These are phyloP conservation scores for Wickerhamiella alocasiicola DNA, from an alignment of 805 yeast species.

Conservation along the genomic window DNA sequence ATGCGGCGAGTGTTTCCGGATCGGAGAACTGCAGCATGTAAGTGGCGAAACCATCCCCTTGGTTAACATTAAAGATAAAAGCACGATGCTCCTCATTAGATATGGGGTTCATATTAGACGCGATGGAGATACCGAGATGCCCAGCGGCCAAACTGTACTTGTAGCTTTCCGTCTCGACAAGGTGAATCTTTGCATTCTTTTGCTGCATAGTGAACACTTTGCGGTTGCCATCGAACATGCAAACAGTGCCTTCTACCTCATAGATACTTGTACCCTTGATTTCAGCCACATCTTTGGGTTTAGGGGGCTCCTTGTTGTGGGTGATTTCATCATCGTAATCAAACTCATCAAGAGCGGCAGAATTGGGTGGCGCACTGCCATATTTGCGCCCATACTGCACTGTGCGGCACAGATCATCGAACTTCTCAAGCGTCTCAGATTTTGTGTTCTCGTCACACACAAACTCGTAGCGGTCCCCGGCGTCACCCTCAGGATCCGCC, in stretches of 20 bases:
- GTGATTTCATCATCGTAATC: constrained; percentile 28
- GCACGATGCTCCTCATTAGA: constrained; percentile 45
- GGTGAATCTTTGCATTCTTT: constrained; percentile 2
- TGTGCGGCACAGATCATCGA: constrained; percentile 46
- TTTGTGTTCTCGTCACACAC: constrained; percentile 48
- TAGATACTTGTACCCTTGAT: constrained; percentile 19
- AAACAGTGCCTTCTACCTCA: constrained; percentile 32
- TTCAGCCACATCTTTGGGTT: constrained; percentile 12
- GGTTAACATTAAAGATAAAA: constrained; percentile 52
- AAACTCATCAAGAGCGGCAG: constrained; percentile 46
- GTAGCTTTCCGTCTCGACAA: constrained; percentile 40
- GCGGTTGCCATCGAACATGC: constrained; percentile 36
- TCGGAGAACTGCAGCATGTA: constrained; percentile 48
- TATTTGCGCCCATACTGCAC: constrained; percentile 72
- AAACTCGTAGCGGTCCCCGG: constrained; percentile 74
- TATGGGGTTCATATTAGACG: constrained; percentile 48
- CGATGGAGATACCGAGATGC: constrained; percentile 22
- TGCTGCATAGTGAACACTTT: constrained; percentile 3
- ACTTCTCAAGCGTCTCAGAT: constrained; percentile 39
- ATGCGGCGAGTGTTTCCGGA: constrained; percentile 32
- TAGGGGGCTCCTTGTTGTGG: constrained; percentile 7
- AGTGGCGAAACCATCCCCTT: constrained; percentile 37
- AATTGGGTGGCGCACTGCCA: constrained; percentile 33
- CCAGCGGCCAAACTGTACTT: constrained; percentile 40
- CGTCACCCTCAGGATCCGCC: constrained; percentile 77